phyloP scores from a whole-genome alignment of 2,329 filamentous ascomycete genomes.

The Xylariaceae sp. region DNA sequence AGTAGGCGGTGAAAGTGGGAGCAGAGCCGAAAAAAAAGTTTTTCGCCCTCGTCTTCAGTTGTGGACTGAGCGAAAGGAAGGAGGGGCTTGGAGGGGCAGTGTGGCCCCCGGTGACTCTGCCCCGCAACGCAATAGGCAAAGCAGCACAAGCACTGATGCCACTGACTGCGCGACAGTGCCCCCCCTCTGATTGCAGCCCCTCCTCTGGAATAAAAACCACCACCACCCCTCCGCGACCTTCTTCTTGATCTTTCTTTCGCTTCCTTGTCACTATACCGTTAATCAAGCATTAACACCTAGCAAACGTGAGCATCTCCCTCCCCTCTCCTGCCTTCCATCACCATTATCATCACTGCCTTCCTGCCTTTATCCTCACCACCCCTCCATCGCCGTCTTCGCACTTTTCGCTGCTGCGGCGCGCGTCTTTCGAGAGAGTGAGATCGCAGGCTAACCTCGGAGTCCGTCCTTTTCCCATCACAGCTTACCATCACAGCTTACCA shows the following conservation, averaged over 20 bases:
- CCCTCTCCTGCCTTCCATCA: slow-evolving; percentile 10
- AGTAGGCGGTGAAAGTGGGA: slow-evolving; percentile 22
- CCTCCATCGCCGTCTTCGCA: not conserved
- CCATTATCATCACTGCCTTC: slow-evolving; percentile 4
- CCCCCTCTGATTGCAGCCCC: slow-evolving; percentile 2
- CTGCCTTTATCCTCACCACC: not conserved
- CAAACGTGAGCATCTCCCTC: slow-evolving; percentile 24
- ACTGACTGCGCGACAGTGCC: not conserved
- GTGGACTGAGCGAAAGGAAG: slow-evolving; percentile 17
- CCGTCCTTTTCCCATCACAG: not conserved
- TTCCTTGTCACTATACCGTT: slow-evolving; percentile 39
- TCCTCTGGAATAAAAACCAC: slow-evolving; percentile 22
- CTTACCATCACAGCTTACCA: slow-evolving; percentile 10
- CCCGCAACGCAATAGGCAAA: slow-evolving; percentile 12
- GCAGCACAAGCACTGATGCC: not conserved
- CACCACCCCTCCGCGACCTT: slow-evolving; percentile 19
- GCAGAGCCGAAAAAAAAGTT: slow-evolving; percentile 15
- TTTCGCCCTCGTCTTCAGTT: slow-evolving; percentile 8
- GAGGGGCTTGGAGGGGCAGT: slow-evolving; percentile 21
- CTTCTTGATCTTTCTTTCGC: slow-evolving; percentile 29
- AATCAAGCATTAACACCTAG: slow-evolving; percentile 40
- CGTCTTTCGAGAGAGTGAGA: not conserved
- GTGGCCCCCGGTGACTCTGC: slow-evolving; percentile 6
- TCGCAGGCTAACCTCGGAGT: slow-evolving; percentile 5
- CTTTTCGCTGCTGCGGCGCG: no score